phyloP scores from a whole-genome alignment of 1,139 yeast genomes.

The Saccharomyces hybrid region DNA sequence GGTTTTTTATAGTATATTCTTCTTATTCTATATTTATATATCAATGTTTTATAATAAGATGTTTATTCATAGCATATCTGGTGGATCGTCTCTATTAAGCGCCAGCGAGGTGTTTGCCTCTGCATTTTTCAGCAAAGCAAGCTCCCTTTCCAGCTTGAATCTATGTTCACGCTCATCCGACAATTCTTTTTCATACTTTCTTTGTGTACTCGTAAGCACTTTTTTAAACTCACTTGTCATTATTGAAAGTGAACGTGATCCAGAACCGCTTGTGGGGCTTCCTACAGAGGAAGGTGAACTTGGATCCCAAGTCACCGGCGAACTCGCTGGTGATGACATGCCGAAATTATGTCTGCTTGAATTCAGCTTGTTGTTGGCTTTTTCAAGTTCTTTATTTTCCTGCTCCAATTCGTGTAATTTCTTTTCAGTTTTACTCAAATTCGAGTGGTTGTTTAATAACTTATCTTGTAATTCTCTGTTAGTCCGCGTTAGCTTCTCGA shows the following conservation, averaged over 20 bases:
- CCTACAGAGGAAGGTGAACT: slow-evolving; percentile 11
- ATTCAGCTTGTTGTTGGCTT: slow-evolving; percentile 4
- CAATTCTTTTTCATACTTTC: slow-evolving; percentile 26
- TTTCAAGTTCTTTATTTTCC: slow-evolving; percentile 7
- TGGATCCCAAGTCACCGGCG: slow-evolving; percentile 11
- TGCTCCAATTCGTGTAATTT: slow-evolving; percentile 12
- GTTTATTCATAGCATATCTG: background rate
- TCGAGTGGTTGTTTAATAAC: slow-evolving; percentile 23
- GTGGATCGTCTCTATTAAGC: background rate
- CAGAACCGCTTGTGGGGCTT: slow-evolving; percentile 7
- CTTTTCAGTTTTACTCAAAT: slow-evolving; percentile 15
- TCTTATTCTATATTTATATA: background rate
- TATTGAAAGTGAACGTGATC: slow-evolving; percentile 22
- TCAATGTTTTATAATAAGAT: slow-evolving; percentile 1
- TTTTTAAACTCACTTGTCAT: slow-evolving; percentile 31
- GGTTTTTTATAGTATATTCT: background rate
- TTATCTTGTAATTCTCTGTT: slow-evolving; percentile 29
- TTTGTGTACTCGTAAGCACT: slow-evolving; percentile 27
- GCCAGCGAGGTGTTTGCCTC: background rate
- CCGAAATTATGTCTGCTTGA: slow-evolving; percentile 2
- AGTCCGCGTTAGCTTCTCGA: slow-evolving; percentile 25
- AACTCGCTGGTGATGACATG: slow-evolving; percentile 10
- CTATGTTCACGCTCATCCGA: slow-evolving; percentile 24
- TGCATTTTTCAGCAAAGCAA: slow-evolving; percentile 8
- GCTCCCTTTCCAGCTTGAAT: slow-evolving; percentile 17